Evolutionary conservation across 2,329 filamentous ascomycete species (phyloP).

Genomic region (Thielaviopsis cerberus): DNA sequence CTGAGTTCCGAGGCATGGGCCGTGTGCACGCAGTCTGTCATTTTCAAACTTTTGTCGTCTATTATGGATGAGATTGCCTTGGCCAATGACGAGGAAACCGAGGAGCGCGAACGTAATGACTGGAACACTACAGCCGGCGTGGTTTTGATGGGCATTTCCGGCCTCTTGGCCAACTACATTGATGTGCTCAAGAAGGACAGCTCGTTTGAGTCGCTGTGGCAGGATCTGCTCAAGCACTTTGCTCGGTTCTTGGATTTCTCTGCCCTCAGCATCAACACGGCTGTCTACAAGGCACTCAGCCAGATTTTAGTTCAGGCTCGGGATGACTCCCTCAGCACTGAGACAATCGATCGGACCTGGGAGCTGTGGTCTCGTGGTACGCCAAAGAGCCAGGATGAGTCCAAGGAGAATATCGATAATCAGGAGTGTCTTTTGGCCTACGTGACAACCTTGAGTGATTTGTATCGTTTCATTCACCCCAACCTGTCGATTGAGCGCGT

Average conservation of each 20-base stretch:
- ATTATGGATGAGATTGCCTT: constrained; percentile 23
- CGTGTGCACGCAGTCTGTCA: constrained; percentile 59
- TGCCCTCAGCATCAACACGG: constrained; percentile 52
- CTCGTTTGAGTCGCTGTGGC: constrained; percentile 58
- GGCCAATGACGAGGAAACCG: constrained; percentile 13
- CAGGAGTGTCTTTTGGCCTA: constrained; percentile 78
- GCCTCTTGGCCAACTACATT: constrained; percentile 58
- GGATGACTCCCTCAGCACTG: constrained; percentile 27
- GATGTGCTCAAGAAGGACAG: constrained; percentile 47
- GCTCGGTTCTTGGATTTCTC: constrained; percentile 42
- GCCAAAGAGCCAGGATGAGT: constrained; percentile 18
- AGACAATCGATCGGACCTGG: constrained; percentile 46
- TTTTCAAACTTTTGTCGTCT: constrained; percentile 58
- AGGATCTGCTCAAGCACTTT: constrained; percentile 51
- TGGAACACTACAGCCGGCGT: constrained; percentile 62
- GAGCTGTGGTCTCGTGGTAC: constrained; percentile 45
- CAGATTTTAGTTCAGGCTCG: constrained; percentile 38
- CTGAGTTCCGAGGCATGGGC: constrained; percentile 65
- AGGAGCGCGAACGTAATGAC: constrained; percentile 30
- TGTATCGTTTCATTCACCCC: constrained; percentile 56
- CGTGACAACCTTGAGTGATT: constrained; percentile 52
- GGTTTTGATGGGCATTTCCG: constrained; percentile 53
- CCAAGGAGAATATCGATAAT: constrained; percentile 37
- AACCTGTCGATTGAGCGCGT: constrained; percentile 45
- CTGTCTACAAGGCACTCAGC: constrained; percentile 48